Conservation (phyloP, 768 basidiomycete species). For the Gloeostereum incarnatum region DNA sequence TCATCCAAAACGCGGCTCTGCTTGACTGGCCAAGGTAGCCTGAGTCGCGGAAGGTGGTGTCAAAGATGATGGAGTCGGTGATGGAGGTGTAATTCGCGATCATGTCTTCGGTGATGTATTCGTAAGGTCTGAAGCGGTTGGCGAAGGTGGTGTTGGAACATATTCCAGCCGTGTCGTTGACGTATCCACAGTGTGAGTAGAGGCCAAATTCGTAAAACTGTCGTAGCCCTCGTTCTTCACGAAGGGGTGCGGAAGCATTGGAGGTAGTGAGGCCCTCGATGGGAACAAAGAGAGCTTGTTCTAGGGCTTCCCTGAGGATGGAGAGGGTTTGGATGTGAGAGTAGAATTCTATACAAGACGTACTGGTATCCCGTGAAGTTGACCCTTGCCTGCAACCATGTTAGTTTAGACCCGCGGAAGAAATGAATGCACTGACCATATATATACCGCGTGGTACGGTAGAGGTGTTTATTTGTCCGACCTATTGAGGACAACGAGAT, state of each 20-base stretch:
- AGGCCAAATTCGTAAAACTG: conserved; percentile 72
- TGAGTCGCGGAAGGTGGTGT: conserved; percentile 49
- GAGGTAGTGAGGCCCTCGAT: conserved; percentile 57
- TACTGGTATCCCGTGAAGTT: conserved; percentile 69
- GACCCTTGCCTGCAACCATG: conserved; percentile 42
- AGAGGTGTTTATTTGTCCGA: conserved; percentile 77
- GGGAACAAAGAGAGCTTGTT: conserved; percentile 41
- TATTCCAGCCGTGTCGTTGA: conserved; percentile 45
- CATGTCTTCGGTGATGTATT: conserved; percentile 61
- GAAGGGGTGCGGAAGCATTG: conserved; percentile 56
- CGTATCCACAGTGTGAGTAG: conserved; percentile 72
- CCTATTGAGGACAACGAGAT: conserved; percentile 32
- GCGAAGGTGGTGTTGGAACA: conserved; percentile 58
- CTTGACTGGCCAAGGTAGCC: conserved; percentile 54
- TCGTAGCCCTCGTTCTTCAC: conserved; percentile 47
- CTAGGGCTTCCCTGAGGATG: conserved; percentile 38
- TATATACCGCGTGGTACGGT: conserved; percentile 60
- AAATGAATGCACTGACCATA: conserved; percentile 42
- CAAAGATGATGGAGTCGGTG: conserved; percentile 41
- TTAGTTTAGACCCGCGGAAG: not conserved
- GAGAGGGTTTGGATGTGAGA: not conserved
- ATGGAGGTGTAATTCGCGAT: conserved; percentile 46
- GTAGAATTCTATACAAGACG: conserved; percentile 13
- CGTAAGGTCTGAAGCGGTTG: conserved; percentile 55
- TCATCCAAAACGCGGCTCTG: conserved; percentile 65